These are phyloP conservation scores for Botrytis elliptica DNA, from an alignment of 2,329 filamentous ascomycete genomes.

Conservation along the genomic window DNA sequence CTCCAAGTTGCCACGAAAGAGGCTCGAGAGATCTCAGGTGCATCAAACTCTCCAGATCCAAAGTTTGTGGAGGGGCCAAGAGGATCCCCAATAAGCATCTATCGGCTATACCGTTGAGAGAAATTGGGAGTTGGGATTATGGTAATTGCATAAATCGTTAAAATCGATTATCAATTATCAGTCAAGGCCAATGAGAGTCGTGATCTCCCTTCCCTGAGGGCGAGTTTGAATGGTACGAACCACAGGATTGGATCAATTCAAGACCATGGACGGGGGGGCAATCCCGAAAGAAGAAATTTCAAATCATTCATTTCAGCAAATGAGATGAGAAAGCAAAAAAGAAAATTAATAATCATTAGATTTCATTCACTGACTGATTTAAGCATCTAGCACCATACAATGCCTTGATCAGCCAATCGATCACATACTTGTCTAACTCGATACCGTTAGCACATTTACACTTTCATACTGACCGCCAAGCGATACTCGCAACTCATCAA, in stretches of 20 bases:
- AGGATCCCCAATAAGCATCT: background rate
- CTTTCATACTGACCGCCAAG: background rate
- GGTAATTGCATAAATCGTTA: background rate
- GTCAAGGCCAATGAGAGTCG: background rate
- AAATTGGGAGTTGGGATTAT: background rate
- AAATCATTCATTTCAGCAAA: background rate
- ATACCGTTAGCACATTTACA: background rate
- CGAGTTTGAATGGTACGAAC: background rate
- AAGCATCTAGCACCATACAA: background rate
- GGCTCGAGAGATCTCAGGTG: slow-evolving; percentile 5
- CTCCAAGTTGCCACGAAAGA: background rate
- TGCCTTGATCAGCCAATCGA: background rate
- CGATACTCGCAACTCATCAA: background rate
- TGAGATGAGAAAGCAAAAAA: background rate
- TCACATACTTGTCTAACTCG: background rate
- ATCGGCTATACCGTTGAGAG: background rate
- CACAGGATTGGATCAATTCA: background rate
- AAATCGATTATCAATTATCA: background rate
- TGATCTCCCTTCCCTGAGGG: background rate
- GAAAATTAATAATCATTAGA: background rate
- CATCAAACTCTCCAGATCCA: background rate
- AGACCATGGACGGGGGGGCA: background rate
- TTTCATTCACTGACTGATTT: background rate
- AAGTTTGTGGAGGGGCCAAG: background rate
- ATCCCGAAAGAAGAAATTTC: background rate